Percentiles rank a stretch among this genome's conserved stretches.
phyloP scores from a whole-genome alignment of 805 yeast genomes.

The Candida manassasensis region DNA sequence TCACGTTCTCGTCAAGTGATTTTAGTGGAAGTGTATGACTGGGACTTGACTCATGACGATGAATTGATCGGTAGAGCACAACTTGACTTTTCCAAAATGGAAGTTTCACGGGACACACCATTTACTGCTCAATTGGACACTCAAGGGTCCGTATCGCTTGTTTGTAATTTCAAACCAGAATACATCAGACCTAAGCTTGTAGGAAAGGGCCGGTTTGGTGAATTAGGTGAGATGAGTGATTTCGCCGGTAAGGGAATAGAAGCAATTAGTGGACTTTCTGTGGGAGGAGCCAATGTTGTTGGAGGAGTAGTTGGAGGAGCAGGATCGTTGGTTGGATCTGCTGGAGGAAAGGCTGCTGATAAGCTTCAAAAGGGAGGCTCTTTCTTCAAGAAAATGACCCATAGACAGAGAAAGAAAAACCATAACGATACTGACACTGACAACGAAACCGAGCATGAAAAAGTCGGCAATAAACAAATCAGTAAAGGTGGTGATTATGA shows the following conservation, averaged over 20 bases:
- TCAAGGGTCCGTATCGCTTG: slow-evolving; percentile 57
- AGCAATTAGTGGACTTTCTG: slow-evolving; percentile 28
- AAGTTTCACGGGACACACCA: slow-evolving; percentile 41
- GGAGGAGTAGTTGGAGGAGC: slow-evolving; percentile 30
- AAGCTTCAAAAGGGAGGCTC: slow-evolving; percentile 47
- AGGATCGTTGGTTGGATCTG: slow-evolving; percentile 34
- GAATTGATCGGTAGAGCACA: slow-evolving; percentile 51
- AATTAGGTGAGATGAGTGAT: slow-evolving; percentile 36
- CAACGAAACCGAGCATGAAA: slow-evolving; percentile 5
- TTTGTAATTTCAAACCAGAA: slow-evolving; percentile 56
- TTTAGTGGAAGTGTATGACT: slow-evolving; percentile 54
- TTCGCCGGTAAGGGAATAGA: slow-evolving; percentile 45
- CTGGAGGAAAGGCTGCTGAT: slow-evolving; percentile 42
- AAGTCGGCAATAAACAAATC: slow-evolving; percentile 3
- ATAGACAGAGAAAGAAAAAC: slow-evolving; percentile 17
- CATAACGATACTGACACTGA: slow-evolving; percentile 5
- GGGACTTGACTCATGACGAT: slow-evolving; percentile 75
- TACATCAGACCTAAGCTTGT: slow-evolving; percentile 60
- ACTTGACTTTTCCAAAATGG: slow-evolving; percentile 47
- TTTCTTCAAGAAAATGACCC: slow-evolving; percentile 30
- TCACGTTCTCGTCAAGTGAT: slow-evolving; percentile 57
- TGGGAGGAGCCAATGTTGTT: slow-evolving; percentile 29
- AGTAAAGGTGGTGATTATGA: slow-evolving; percentile 6
- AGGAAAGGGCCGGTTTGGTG: slow-evolving; percentile 24
- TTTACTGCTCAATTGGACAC: slow-evolving; percentile 52